Conservation (phyloP, 305 asterid genomes). For the Fraxinus albicans region DNA sequence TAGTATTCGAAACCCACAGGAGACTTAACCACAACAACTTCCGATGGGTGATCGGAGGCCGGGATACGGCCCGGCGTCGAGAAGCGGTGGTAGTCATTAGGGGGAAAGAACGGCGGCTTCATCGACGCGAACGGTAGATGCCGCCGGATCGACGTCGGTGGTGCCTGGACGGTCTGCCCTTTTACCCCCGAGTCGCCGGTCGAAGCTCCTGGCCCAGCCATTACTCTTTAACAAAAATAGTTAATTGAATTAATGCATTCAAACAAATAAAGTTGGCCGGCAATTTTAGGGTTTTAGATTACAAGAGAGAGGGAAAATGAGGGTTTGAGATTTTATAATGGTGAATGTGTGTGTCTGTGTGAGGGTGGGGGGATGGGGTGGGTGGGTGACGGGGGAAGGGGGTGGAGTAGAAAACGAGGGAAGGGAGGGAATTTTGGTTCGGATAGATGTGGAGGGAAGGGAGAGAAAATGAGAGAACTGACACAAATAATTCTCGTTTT, state of each 20-base stretch:
- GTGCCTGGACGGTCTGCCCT: slow-evolving; percentile 43
- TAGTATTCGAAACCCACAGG: slow-evolving; percentile 48
- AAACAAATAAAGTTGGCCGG: neutral
- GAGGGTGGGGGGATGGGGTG: slow-evolving; percentile 24
- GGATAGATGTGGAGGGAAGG: slow-evolving; percentile 98
- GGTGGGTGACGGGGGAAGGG: neutral
- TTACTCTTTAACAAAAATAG: slow-evolving; percentile 10
- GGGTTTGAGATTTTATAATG: slow-evolving; percentile 35
- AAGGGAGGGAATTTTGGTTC: slow-evolving; percentile 98
- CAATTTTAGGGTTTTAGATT: slow-evolving; percentile 23
- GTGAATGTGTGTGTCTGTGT: slow-evolving; percentile 27
- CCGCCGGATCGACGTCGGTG: slow-evolving; percentile 62
- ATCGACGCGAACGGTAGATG: slow-evolving; percentile 75
- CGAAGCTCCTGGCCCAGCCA: slow-evolving; percentile 61
- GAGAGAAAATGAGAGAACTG: slow-evolving; percentile 29
- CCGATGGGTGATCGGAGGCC: slow-evolving; percentile 60
- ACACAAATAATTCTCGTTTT: slow-evolving; percentile 13
- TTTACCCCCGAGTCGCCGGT: slow-evolving; percentile 47
- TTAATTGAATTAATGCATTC: slow-evolving; percentile 3
- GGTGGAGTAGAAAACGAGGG: slow-evolving; percentile 64
- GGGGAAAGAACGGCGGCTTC: slow-evolving; percentile 72
- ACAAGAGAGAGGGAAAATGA: slow-evolving; percentile 27
- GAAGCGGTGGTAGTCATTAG: slow-evolving; percentile 84
- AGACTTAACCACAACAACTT: slow-evolving; percentile 74
- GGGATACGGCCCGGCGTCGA: slow-evolving; percentile 52